Evolutionary conservation across 805 yeast genomes (phyloP).

Genomic region (Pichia sporocuriosa): DNA sequence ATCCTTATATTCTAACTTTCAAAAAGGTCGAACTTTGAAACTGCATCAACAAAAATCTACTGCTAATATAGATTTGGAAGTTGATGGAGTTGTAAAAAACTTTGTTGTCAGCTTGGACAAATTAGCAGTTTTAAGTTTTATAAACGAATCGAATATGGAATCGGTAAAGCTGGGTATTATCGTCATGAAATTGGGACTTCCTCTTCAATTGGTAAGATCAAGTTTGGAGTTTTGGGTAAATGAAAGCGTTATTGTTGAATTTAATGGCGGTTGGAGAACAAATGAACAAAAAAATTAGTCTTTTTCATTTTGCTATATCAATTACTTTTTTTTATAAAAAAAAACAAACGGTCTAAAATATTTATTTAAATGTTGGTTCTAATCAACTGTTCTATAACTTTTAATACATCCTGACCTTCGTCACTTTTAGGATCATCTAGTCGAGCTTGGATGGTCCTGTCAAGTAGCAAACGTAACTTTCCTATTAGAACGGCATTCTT

Average conservation of each 20-base stretch:
- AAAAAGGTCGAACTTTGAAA: conserved; percentile 53
- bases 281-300: conserved; percentile 6
- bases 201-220: conserved; percentile 32
- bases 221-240: conserved; percentile 59
- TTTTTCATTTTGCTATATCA: neutral
- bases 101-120: conserved; percentile 60
- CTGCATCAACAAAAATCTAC: conserved; percentile 54
- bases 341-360: no score
- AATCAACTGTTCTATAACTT: conserved; percentile 35
- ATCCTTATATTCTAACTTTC: conserved; percentile 34
- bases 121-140: conserved; percentile 46
- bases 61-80: conserved; percentile 52
- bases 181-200: conserved; percentile 37
- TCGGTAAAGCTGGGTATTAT: conserved; percentile 25
- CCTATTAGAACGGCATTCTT: conserved; percentile 83
- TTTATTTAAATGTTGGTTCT: conserved; percentile 13
- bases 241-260: conserved; percentile 43
- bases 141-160: conserved; percentile 16
- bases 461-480: conserved; percentile 58
- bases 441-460: conserved; percentile 56
- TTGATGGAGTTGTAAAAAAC: conserved; percentile 34
- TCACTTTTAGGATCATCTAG: conserved; percentile 29
- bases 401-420: conserved; percentile 32
- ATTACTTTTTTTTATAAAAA: conserved; percentile 2
- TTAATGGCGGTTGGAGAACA: conserved; percentile 14